Percentiles rank a stretch among this genome's conserved stretches.
Conservation (phyloP, 495 filamentous ascomycete genomes). For the Aspergillus affinis region DNA sequence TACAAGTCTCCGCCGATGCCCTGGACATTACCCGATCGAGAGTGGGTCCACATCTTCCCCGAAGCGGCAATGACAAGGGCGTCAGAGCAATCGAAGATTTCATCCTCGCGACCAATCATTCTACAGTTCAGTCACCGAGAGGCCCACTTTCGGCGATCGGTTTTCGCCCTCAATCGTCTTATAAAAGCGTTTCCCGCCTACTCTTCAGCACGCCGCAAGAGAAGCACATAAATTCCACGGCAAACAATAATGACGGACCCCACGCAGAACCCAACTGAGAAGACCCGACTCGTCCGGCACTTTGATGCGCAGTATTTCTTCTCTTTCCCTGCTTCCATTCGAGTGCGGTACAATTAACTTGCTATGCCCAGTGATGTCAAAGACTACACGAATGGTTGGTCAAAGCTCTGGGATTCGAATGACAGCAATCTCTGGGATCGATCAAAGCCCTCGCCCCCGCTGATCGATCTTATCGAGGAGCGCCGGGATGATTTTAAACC, state of each 20-base stretch:
- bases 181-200: too few relatives aligned
- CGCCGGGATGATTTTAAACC: slow-evolving; percentile 22
- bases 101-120: slow-evolving; percentile 25
- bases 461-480: slow-evolving; percentile 39
- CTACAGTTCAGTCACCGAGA: background rate
- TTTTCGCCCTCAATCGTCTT: background rate
- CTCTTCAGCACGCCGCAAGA: too few relatives aligned
- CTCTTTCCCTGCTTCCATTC: background rate
- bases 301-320: slow-evolving; percentile 5
- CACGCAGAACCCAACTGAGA: background rate
- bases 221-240: too few relatives aligned
- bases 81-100: slow-evolving; percentile 24
- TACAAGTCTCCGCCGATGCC: too few relatives aligned
- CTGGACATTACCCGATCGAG: too few relatives aligned
- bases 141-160: background rate
- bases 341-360: background rate
- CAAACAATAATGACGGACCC: too few relatives aligned
- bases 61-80: slow-evolving; percentile 73
- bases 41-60: slow-evolving; percentile 72
- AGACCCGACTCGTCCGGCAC: slow-evolving; percentile 7
- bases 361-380: slow-evolving; percentile 10
- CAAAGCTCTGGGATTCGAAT: slow-evolving; percentile 33
- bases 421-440: slow-evolving; percentile 39
- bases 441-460: slow-evolving; percentile 37
- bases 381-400: slow-evolving; percentile 28